Conservation (phyloP, 2,329 filamentous ascomycete species). For the Penicillium sp. region DNA sequence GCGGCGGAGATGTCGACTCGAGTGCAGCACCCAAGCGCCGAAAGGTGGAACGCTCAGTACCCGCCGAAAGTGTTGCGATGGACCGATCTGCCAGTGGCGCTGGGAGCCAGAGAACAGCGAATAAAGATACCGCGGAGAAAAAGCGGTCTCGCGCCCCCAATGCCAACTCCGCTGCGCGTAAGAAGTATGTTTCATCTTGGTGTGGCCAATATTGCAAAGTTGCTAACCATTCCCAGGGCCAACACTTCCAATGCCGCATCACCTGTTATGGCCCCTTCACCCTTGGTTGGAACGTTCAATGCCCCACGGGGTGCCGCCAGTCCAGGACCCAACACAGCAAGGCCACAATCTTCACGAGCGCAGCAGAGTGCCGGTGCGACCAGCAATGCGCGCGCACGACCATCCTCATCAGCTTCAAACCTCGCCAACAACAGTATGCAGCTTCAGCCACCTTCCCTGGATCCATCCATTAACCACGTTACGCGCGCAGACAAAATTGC, state of each 20-base stretch:
- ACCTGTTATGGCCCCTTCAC: slow-evolving; percentile 70
- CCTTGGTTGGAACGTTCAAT: slow-evolving; percentile 63
- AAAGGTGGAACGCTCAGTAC: slow-evolving; percentile 66
- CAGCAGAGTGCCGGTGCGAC: slow-evolving; percentile 70
- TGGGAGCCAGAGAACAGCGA: slow-evolving; percentile 36
- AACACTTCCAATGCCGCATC: slow-evolving; percentile 56
- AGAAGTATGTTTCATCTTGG: slow-evolving; percentile 59
- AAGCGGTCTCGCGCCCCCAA: slow-evolving; percentile 73
- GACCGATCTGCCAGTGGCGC: slow-evolving; percentile 41
- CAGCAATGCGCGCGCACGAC: slow-evolving; percentile 54
- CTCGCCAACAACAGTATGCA: slow-evolving; percentile 55
- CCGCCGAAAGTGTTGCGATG: slow-evolving; percentile 37
- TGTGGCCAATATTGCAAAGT: background rate
- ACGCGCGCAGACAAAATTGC: slow-evolving; percentile 32
- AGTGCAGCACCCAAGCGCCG: slow-evolving; percentile 60
- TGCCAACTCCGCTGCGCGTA: slow-evolving; percentile 62
- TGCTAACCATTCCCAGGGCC: slow-evolving; percentile 41
- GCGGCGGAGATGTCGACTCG: slow-evolving; percentile 29
- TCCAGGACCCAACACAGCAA: slow-evolving; percentile 57
- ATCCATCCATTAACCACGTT: slow-evolving; percentile 21
- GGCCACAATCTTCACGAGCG: slow-evolving; percentile 65
- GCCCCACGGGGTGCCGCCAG: slow-evolving; percentile 58
- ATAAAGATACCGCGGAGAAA: slow-evolving; percentile 62
- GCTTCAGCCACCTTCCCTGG: slow-evolving; percentile 28
- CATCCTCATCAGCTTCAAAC: slow-evolving; percentile 59